Percentiles rank a stretch among this genome's conserved stretches.
phyloP scores from a whole-genome alignment of 108 stramenopile genomes.

The Skeletonema menzelii region DNA sequence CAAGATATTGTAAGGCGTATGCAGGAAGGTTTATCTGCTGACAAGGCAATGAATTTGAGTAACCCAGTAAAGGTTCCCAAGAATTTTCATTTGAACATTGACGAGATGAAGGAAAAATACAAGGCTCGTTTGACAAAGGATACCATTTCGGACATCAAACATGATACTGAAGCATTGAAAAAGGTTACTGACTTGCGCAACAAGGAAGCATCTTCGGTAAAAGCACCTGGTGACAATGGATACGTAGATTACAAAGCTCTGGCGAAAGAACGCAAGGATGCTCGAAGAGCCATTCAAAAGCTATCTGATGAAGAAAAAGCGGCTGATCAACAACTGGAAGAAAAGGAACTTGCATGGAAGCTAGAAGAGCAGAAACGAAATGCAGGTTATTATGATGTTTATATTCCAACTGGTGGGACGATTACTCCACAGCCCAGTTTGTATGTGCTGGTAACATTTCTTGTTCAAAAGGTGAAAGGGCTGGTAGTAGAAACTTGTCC shows the following conservation, averaged over 20 bases:
- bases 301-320: slow-evolving; percentile 36
- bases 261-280: slow-evolving; percentile 52
- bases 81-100: slow-evolving; percentile 25
- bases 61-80: slow-evolving; percentile 51
- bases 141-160: slow-evolving; percentile 38
- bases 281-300: slow-evolving; percentile 38
- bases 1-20: slow-evolving; percentile 46
- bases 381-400: slow-evolving; percentile 44
- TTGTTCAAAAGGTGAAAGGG: slow-evolving; percentile 23
- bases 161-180: slow-evolving; percentile 49
- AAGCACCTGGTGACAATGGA: slow-evolving; percentile 12
- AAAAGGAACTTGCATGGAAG: slow-evolving; percentile 40
- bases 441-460: slow-evolving; percentile 41
- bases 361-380: slow-evolving; percentile 41
- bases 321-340: slow-evolving; percentile 24
- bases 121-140: slow-evolving; percentile 27
- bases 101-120: slow-evolving; percentile 6
- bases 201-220: slow-evolving; percentile 15
- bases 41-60: slow-evolving; percentile 38
- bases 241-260: slow-evolving; percentile 13
- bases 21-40: slow-evolving; percentile 45
- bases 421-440: slow-evolving; percentile 48
- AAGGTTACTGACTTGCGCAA: slow-evolving; percentile 37
- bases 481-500: slow-evolving; percentile 39
- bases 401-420: slow-evolving; percentile 32